These are phyloP conservation scores for Lentinula raphanica DNA, from an alignment of 768 basidiomycete genomes.

Conservation along the genomic window DNA sequence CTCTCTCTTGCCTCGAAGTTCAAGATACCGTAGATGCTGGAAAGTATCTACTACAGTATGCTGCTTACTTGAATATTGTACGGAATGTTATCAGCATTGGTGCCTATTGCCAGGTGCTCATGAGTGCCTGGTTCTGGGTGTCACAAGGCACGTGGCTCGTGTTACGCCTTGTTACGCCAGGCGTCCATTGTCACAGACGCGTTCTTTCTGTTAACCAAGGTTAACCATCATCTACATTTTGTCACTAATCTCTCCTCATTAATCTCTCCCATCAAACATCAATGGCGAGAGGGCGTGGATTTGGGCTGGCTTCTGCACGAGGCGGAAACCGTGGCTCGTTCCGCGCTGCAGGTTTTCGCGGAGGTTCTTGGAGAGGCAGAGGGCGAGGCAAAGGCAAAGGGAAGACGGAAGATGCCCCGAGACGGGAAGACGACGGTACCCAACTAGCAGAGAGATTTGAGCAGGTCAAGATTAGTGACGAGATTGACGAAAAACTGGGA, in stretches of 20 bases:
- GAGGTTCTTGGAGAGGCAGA: conserved; percentile 27
- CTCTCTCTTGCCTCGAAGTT: too few relatives aligned
- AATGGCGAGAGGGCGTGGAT: conserved; percentile 53
- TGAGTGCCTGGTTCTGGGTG: too few relatives aligned
- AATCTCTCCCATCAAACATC: neutral
- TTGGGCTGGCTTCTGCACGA: conserved; percentile 51
- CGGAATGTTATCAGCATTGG: too few relatives aligned
- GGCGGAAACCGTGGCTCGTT: conserved; percentile 40
- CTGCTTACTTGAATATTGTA: too few relatives aligned
- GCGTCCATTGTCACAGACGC: neutral
- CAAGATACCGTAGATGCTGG: too few relatives aligned
- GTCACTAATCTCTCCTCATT: too few relatives aligned
- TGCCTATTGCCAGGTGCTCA: too few relatives aligned
- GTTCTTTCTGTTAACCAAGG: neutral
- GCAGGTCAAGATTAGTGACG: conserved; percentile 66
- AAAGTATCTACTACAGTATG: too few relatives aligned
- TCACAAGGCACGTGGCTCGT: too few relatives aligned
- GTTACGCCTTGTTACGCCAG: neutral
- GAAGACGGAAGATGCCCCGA: conserved; percentile 45
- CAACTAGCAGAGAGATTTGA: conserved; percentile 85
- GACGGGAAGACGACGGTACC: conserved; percentile 87
- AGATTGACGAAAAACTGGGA: conserved; percentile 91
- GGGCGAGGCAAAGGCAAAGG: conserved; percentile 43
- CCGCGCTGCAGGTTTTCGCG: conserved; percentile 32
- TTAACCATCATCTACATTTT: too few relatives aligned